Base-by-base conservation (phyloP, 441 rosid genomes). In the Arabidopsis hybrid region DNA sequence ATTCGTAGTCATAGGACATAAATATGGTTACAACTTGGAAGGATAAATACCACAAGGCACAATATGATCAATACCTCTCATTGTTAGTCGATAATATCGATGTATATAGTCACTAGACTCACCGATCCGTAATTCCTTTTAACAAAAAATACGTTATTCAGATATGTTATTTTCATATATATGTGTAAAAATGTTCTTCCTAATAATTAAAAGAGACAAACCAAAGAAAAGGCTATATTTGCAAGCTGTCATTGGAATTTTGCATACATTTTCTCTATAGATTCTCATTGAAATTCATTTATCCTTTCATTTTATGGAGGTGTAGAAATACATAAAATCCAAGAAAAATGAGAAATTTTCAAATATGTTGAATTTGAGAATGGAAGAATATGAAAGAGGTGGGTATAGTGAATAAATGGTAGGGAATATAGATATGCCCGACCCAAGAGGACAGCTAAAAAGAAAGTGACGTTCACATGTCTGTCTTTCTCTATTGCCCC, bases 401-500 rank as follows among this genome's bases (percentile, higher is more conserved):
- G 16, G 66, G 14, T 60, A 40, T n/a, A 43, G 35, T 63, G 64
- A 62, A 60, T 67, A 8, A 49, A 40, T 67, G 47, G 62, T 32
- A 67, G 53, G 49, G 52, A 74, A 74, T 74, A 10, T 36, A 16
- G 79, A 62, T 76, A 62, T 38, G 65, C 39, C 35, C 13, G 16
- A 62, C 45, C 69, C 64, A 52, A 69, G 51, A 61, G 35, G 59
- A 69, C 79, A 76, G 71, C 71, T 56, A 62, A 31, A 62, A 56
- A 69, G 79, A 76, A 63, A 69, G 47, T 31, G 75, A 76, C 71
- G 8, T 63, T 63, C 79, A 76, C 75, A 76, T 76, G 79, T 16
- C 71, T 46, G 53, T 65, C 79, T 68, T 68, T 75, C 31, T 68
- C 74, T 42, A 0, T 14, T 61, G 26, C 50, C 57, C 59, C 26